These are phyloP conservation scores for Phialophora chinensis DNA, from an alignment of 2,329 filamentous ascomycete species.

Conservation along the genomic window DNA sequence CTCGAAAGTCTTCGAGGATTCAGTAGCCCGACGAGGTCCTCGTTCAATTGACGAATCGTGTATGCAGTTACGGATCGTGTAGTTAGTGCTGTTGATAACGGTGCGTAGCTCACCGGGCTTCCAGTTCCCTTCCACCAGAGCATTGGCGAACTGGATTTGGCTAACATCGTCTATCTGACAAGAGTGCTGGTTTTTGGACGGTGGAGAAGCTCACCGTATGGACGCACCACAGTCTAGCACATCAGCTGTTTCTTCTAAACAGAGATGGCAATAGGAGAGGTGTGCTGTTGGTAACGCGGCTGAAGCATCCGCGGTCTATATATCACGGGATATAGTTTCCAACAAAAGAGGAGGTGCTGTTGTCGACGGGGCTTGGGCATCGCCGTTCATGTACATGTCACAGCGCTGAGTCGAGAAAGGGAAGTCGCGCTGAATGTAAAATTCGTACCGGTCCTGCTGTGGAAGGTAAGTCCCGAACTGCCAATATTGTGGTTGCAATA, in stretches of 20 bases:
- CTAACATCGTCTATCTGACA: slow-evolving; percentile 33
- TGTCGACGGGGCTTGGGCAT: slow-evolving; percentile 34
- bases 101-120: slow-evolving; percentile 28
- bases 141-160: slow-evolving; percentile 8
- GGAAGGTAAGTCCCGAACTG: slow-evolving; percentile 14
- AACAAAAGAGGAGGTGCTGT: slow-evolving; percentile 31
- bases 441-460: slow-evolving; percentile 4
- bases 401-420: background rate
- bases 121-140: background rate
- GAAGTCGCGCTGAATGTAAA: background rate
- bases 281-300: slow-evolving; percentile 28
- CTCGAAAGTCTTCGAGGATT: background rate
- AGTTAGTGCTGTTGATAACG: slow-evolving; percentile 14
- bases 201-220: slow-evolving; percentile 37
- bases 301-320: slow-evolving; percentile 23
- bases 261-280: background rate
- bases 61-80: background rate
- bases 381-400: slow-evolving; percentile 3
- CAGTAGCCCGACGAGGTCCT: background rate
- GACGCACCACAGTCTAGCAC: slow-evolving; percentile 9
- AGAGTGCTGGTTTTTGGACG: slow-evolving; percentile 34
- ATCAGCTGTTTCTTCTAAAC: background rate
- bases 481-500: background rate
- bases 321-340: slow-evolving; percentile 11
- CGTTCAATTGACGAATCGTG: background rate